Conservation (phyloP, 768 basidiomycete species). For the Psilocybe cubensis region DNA sequence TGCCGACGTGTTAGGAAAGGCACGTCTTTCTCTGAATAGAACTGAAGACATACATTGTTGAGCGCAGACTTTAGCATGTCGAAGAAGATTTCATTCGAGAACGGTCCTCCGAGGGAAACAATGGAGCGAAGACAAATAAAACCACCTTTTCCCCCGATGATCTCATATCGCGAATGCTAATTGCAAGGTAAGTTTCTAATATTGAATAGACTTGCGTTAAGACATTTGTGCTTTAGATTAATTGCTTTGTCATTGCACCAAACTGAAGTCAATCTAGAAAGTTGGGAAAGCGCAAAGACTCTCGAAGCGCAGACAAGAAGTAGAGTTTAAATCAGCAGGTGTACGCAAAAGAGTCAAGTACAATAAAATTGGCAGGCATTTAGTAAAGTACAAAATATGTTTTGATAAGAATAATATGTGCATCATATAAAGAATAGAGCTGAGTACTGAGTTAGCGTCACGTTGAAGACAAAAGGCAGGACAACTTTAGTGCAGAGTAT, state of each 20-base stretch:
- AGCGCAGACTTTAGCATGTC: conserved; percentile 53
- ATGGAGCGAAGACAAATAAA: conserved; percentile 25
- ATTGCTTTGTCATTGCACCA: conserved; percentile 65
- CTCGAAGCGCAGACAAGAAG: conserved; percentile 53
- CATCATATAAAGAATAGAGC: background rate
- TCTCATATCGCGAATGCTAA: conserved; percentile 66
- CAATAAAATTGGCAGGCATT: background rate
- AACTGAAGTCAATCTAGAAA: conserved; percentile 52
- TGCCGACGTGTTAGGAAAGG: conserved; percentile 61
- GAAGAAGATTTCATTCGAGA: conserved; percentile 74
- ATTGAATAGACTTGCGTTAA: conserved; percentile 1
- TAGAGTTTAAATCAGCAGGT: conserved; percentile 19
- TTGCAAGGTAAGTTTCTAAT: conserved; percentile 59
- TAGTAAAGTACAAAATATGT: conserved; percentile 2
- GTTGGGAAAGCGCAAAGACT: conserved; percentile 69
- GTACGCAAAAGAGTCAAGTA: background rate
- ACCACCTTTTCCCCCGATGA: conserved; percentile 57
- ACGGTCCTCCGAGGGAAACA: conserved; percentile 32
- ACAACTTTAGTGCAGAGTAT: no score
- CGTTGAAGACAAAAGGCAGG: no score
- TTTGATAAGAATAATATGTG: background rate
- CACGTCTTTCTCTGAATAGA: conserved; percentile 26
- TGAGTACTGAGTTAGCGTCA: no score
- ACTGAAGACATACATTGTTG: background rate
- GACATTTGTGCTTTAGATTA: conserved; percentile 43